Evolutionary conservation across 495 filamentous ascomycete species (phyloP).

Genomic region (Talaromyces proteolyticus): DNA sequence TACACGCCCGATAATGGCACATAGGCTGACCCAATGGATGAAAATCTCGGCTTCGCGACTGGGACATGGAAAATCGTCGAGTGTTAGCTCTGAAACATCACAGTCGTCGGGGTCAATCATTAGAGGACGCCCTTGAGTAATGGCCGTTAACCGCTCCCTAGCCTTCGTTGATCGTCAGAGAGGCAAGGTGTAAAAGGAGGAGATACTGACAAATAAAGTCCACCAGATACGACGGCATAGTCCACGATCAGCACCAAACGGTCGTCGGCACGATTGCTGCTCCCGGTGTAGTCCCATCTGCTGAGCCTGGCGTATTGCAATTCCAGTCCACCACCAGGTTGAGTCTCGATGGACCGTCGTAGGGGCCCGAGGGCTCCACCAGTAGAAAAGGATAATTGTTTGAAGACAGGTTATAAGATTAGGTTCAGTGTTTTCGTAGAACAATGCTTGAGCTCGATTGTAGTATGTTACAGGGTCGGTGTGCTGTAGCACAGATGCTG

Average conservation of each 20-base stretch:
- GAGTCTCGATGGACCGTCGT: constrained; percentile 26
- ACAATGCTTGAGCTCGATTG: constrained; percentile 18
- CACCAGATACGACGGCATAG: constrained; percentile 30
- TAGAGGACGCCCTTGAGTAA: constrained; percentile 28
- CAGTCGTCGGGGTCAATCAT: constrained; percentile 30
- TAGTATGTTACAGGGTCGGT: constrained; percentile 27
- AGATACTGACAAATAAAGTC: constrained; percentile 20
- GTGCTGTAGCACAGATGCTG: constrained; percentile 19
- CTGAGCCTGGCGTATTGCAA: constrained; percentile 28
- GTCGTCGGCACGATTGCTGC: background rate
- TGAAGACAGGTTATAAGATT: constrained; percentile 20
- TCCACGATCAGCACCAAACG: constrained; percentile 12
- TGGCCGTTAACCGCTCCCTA: constrained; percentile 27
- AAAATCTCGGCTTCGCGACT: constrained; percentile 25
- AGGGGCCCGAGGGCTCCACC: constrained; percentile 29
- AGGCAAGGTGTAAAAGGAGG: background rate
- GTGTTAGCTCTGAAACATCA: constrained; percentile 20
- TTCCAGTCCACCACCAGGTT: constrained; percentile 34
- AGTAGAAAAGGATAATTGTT: constrained; percentile 28
- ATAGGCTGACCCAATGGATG: constrained; percentile 26
- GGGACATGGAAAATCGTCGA: constrained; percentile 21
- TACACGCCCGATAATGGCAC: constrained; percentile 24
- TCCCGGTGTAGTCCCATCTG: constrained; percentile 28
- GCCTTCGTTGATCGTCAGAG: constrained; percentile 3
- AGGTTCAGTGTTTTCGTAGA: constrained; percentile 28